These are phyloP conservation scores for Aspergillus brunneoviolaceus DNA, from an alignment of 2,329 filamentous ascomycete species.

Conservation along the genomic window DNA sequence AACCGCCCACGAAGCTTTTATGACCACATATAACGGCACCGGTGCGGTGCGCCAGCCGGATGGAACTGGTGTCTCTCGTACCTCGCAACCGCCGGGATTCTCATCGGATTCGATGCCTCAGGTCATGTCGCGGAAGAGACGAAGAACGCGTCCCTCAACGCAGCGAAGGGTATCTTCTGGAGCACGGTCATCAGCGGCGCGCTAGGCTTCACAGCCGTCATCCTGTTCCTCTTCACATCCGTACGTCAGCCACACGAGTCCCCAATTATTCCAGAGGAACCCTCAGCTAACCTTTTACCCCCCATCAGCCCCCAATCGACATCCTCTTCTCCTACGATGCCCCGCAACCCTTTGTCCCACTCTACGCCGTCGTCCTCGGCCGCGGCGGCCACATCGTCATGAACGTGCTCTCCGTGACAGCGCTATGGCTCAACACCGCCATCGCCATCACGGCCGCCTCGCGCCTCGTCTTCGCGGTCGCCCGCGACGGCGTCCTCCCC, in stretches of 20 bases:
- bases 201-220: conserved; percentile 56
- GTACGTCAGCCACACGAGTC: conserved; percentile 25
- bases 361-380: not conserved
- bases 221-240: conserved; percentile 60
- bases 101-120: conserved; percentile 62
- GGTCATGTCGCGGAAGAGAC: conserved; percentile 64
- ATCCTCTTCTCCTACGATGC: not conserved
- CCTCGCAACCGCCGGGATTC: conserved; percentile 59
- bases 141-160: conserved; percentile 51
- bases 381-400: not conserved
- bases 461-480: not conserved
- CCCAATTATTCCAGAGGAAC: not conserved
- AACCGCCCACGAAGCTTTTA: conserved; percentile 58
- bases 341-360: not conserved
- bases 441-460: conserved; percentile 1
- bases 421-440: conserved; percentile 1
- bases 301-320: not conserved
- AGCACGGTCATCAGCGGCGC: conserved; percentile 58
- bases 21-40: conserved; percentile 60
- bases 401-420: not conserved
- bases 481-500: conserved; percentile 31
- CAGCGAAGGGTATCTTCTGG: conserved; percentile 61
- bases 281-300: not conserved
- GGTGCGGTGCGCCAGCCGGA: conserved; percentile 54
- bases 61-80: conserved; percentile 66